Conservation (phyloP, 805 yeast species). For the Candida andamanensis region DNA sequence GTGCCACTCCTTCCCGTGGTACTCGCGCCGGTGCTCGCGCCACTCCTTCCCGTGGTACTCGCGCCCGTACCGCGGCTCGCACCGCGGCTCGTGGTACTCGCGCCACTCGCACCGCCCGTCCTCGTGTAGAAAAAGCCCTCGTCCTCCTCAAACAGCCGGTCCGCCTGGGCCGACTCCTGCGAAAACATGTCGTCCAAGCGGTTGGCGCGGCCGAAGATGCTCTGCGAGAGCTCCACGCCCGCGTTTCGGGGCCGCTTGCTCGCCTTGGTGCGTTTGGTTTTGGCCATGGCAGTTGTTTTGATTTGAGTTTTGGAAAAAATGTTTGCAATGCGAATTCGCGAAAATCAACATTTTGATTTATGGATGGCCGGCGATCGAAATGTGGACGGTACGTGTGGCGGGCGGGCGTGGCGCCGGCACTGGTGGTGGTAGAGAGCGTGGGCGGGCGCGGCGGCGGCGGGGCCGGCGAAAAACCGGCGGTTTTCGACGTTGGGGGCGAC, state of each 20-base stretch:
- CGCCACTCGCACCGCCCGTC: too few relatives aligned
- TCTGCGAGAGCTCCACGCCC: constrained; percentile 2
- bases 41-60: constrained; percentile 1
- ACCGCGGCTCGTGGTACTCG: too few relatives aligned
- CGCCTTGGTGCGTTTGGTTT: neutral
- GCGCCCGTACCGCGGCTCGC: too few relatives aligned
- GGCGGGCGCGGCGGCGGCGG: too few relatives aligned
- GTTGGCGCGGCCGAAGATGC: constrained; percentile 9
- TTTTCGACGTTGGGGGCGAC: constrained; percentile 6
- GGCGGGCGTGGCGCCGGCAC: neutral
- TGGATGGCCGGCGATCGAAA: neutral
- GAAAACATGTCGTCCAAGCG: constrained; percentile 10
- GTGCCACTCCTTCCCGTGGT: constrained; percentile 1
- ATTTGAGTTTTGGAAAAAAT: neutral
- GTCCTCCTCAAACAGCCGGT: constrained; percentile 17
- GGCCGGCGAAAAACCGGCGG: constrained; percentile 1
- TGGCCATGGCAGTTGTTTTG: constrained; percentile 1
- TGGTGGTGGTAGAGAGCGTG: constrained; percentile 1
- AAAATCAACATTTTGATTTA: neutral
- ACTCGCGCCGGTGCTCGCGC: constrained; percentile 1
- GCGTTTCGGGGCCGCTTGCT: neutral
- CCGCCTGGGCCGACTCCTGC: constrained; percentile 4
- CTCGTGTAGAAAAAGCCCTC: constrained; percentile 31
- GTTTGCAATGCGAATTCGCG: neutral
- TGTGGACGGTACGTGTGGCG: constrained; percentile 4